These are phyloP conservation scores for Dillenia turbinata DNA, from an alignment of 164 flowering plant genomes.

Conservation along the genomic window DNA sequence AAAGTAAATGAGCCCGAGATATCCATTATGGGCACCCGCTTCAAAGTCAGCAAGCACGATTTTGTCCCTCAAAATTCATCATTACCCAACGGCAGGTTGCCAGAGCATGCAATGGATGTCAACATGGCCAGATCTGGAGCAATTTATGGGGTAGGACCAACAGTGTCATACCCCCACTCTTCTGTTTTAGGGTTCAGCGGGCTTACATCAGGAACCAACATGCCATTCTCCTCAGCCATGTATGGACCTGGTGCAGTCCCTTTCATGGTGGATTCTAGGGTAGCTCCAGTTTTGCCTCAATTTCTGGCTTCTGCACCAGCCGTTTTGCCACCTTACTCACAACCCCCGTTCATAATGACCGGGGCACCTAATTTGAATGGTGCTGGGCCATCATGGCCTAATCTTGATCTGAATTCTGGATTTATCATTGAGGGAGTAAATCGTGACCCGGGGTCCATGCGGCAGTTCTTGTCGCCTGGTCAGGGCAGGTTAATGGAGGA, in stretches of 20 bases:
- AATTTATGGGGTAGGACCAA: constrained; percentile 36
- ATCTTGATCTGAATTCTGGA: constrained; percentile 60
- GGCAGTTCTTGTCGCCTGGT: constrained; percentile 34
- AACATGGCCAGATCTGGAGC: constrained; percentile 30
- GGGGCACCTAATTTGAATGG: constrained; percentile 32
- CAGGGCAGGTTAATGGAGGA: constrained; percentile 46
- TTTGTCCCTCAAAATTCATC: constrained; percentile 23
- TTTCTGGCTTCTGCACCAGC: constrained; percentile 37
- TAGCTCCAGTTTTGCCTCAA: constrained; percentile 53
- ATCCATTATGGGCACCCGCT: constrained; percentile 69
- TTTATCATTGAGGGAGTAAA: constrained; percentile 31
- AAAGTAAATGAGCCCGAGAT: constrained; percentile 47
- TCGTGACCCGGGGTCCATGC: constrained; percentile 23
- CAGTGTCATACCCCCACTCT: constrained; percentile 26
- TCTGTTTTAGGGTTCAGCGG: constrained; percentile 37
- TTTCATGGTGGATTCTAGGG: constrained; percentile 68
- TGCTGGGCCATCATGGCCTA: constrained; percentile 32
- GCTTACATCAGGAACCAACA: constrained; percentile 20
- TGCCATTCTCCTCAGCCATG: constrained; percentile 32
- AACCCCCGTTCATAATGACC: constrained; percentile 38
- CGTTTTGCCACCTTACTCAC: constrained; percentile 34
- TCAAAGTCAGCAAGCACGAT: constrained; percentile 47
- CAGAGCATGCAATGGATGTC: constrained; percentile 28
- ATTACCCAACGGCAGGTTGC: constrained; percentile 42
- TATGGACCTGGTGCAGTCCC: constrained; percentile 54